Base-by-base conservation (phyloP, 345 rosid genomes). In the Salix viminalis region DNA sequence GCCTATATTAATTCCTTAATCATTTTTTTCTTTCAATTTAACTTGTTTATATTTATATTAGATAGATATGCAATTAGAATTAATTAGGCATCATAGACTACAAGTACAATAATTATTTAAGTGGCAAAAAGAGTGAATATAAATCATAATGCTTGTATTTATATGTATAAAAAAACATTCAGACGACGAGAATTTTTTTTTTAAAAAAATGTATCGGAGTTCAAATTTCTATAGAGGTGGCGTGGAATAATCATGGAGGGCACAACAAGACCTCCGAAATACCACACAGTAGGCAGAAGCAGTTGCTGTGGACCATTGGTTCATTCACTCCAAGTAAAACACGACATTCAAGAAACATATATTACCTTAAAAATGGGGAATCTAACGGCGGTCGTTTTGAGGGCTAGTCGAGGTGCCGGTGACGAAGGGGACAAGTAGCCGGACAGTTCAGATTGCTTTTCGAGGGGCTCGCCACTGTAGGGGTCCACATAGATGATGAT, bases 391-490 rank as follows among this genome's bases (percentile, higher is more conserved):
- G 73, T 79, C 54, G 19, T 71, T 82, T 78, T 77, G 77, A 80
- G 82, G 76, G 16, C 50, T 4, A 1, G 24, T 28, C 62, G 34
- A 21, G 1, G 11, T 84, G 87, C 80, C 81, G 83, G 85, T 72
- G 71, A 58, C 23, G 50, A 18, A 69, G 88, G 89, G 84, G 84
- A 78, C 91, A 86, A 44, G 4, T 65, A 23, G 85, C 88, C 81
- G 88, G 86, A 71, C 80, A 72, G 70, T 67, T 73, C 81, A 77
- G 86, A 61, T 62, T 65, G 61, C 82, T 67, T 84, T 76, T 77
- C 28, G 78, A 50, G 46, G 50, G 76, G 74, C 46, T 71, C 67
- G 4, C 36, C 6, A 64, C 19, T 52, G 44, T 24, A 30, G 60
- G 73, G 69, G 70, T 74, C 75, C 75, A 58, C 18, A 14, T 0